Base-by-base conservation (phyloP, 768 basidiomycete genomes). In the Termitomyces sp. region DNA sequence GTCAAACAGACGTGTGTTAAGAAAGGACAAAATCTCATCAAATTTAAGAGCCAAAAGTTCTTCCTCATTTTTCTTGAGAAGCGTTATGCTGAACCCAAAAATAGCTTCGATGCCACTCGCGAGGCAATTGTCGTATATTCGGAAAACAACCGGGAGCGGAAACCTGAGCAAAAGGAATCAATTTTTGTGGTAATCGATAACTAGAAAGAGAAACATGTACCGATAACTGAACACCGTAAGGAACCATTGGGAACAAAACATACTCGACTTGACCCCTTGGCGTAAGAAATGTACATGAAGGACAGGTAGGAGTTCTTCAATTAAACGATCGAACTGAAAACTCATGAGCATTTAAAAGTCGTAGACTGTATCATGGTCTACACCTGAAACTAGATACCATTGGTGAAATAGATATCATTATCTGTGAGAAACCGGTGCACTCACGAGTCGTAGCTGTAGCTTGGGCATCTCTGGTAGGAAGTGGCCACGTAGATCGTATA, bases 401-500 rank as follows among this genome's bases (percentile, higher is more conserved):
- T 22, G 28, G 13, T 49, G 10, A 31, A 37, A 5, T n/a, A n/a
- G n/a, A n/a, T 37, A 12, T 28, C n/a, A 16, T 16, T 20, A 9
- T 5, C 1, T 31, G 28, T 15, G 46, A 41, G 28, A 34, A 51
- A 26, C 24, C 58, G 45, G 26, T 44, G 42, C 26, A 69, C 85
- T 74, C 68, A 91, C 90, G 59, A 99, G 81, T 22, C 96, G 92
- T 44, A 94, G 75, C 69, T 98, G 97, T 5, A 99, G 71, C 63
- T 94, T 96, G 0, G 97, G 97, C 97, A 99, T 99, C 67, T 99
- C 96, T 4, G 97, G 95, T n/a, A 98, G 78, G 73, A 94, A 99
- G 73, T 98, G 96, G 1, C 94, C 94, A 45, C 96, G 86, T 2
- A 98, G 79, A 70, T 96, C 95, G 68, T 99, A 98, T 1, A 95